Base-by-base conservation (phyloP, 1,284 basidiomycete species). In the Sporisorium iseilematis-ciliati region DNA sequence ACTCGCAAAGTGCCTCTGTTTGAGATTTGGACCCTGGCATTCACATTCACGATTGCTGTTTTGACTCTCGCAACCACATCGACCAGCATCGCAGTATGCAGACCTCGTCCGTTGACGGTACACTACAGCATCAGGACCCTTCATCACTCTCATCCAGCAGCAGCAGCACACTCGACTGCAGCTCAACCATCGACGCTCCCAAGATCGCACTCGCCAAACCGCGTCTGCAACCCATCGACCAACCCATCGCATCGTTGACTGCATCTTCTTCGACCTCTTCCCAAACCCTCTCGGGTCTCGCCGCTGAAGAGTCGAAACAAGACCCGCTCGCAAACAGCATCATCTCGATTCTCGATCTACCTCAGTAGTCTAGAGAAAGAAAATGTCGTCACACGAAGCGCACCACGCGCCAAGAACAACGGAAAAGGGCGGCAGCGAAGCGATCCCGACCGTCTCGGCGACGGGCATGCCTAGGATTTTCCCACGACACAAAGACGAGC, bases 391-490 rank as follows among this genome's bases (percentile, higher is more conserved):
- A 43, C 51, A 63, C 60, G 60, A 71, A 12, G 43, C 58, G 14
- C 56, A 61, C 45, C 60, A 66, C 21, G 41, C 65, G 23, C 66
- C 68, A 12, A 60, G 57, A 21, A 75, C 65, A n/a, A 38, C 49
- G 11, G 46, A 48, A 10, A 45, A 11, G 2, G 66, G 50, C 7
- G 49, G 65, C 35, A 53, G 45, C 14, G 73, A 80, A 16, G 72
- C 77, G 0, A 45, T 75, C 1, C 74, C 80, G 0, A 78, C 80
- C 16, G 78, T 70, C n/a, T 79, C 77, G 0, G 76, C 80, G 0
- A 77, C 76, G 3, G 80, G 80, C 4, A 80, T 80, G 74, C 80
- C 80, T 0, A 51, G 78, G 12, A 60, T 81, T 60, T 42, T 80
- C 38, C 69, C 66, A 1, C 60, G 80, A 6, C 68, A 75, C 42